Evolutionary conservation across 306 rosid species (phyloP).

Genomic region (Castanea sativa): DNA sequence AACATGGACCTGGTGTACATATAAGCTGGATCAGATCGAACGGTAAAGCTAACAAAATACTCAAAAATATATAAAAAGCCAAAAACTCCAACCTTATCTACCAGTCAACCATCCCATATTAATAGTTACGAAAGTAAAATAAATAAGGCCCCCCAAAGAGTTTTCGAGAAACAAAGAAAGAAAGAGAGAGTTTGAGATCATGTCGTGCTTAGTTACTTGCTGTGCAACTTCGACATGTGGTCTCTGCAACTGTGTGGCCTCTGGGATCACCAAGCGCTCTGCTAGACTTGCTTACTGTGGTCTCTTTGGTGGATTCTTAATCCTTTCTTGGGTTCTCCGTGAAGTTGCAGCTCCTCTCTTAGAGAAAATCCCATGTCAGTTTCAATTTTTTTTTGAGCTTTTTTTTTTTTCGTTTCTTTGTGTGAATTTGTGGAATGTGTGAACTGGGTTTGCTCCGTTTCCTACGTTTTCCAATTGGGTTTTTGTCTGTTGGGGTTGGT

Average conservation of each 20-base stretch:
- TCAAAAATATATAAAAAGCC: too few species aligned
- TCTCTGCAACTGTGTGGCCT: conserved; percentile 73
- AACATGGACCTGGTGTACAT: neutral
- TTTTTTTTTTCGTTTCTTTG: conserved; percentile 22
- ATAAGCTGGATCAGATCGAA: neutral
- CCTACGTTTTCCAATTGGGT: neutral
- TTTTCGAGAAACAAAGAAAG: neutral
- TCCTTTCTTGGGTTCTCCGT: conserved; percentile 85
- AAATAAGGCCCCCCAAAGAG: neutral
- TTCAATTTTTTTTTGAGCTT: neutral
- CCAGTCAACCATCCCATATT: neutral
- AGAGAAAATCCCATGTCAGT: conserved; percentile 84
- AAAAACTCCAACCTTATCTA: neutral
- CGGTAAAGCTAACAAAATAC: neutral
- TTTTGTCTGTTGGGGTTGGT: neutral
- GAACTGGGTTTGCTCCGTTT: neutral
- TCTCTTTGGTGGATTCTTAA: conserved; percentile 73
- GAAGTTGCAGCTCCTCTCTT: conserved; percentile 83
- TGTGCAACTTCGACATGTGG: conserved; percentile 67
- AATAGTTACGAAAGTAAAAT: neutral
- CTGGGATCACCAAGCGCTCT: conserved; percentile 79
- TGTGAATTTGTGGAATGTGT: conserved; percentile 8
- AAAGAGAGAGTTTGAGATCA: conserved; percentile 17
- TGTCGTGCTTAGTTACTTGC: conserved; percentile 77
- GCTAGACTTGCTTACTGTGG: conserved; percentile 91